A percentile compares a stretch with the other conserved stretches of the same genome.
These are phyloP conservation scores for Pseudofabraea citricarpa DNA, from an alignment of 2,329 filamentous ascomycete genomes.

Conservation along the genomic window DNA sequence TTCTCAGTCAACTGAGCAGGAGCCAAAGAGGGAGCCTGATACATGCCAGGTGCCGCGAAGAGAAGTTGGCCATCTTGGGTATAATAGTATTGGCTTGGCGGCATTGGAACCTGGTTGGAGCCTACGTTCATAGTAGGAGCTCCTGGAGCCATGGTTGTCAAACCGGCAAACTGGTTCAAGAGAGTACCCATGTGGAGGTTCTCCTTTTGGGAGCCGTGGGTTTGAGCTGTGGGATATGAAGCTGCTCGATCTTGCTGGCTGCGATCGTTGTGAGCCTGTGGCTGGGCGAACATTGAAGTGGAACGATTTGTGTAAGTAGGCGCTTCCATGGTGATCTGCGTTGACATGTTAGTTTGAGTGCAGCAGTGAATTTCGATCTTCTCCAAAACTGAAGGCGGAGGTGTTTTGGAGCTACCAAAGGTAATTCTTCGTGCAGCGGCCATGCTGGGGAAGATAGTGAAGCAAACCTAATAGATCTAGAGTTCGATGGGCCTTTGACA, in stretches of 20 bases:
- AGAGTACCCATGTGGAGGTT: conserved; percentile 20
- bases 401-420: no score
- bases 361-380: no score
- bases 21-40: conserved; percentile 23
- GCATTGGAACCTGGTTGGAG: conserved; percentile 23
- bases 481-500: no score
- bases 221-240: conserved; percentile 15
- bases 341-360: no score
- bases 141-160: conserved; percentile 29
- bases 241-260: conserved; percentile 22
- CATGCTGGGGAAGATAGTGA: no score
- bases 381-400: no score
- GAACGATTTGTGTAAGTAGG: conserved; percentile 19
- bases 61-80: conserved; percentile 30
- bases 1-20: conserved; percentile 22
- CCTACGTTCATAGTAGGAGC: conserved; percentile 19
- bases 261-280: conserved; percentile 21
- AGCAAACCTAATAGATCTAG: no score
- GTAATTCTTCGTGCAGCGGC: no score
- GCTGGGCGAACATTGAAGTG: conserved; percentile 25
- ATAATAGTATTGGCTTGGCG: conserved; percentile 26
- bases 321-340: conserved; percentile 22
- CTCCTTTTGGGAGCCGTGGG: conserved; percentile 16
- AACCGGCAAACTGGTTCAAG: conserved; percentile 24
- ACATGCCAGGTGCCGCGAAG: conserved; percentile 24